Evolutionary conservation across 2,329 filamentous ascomycete genomes (phyloP), one percentile per base, ranked within the genome.

Genomic region (Neofusicoccum cordaticola): DNA sequence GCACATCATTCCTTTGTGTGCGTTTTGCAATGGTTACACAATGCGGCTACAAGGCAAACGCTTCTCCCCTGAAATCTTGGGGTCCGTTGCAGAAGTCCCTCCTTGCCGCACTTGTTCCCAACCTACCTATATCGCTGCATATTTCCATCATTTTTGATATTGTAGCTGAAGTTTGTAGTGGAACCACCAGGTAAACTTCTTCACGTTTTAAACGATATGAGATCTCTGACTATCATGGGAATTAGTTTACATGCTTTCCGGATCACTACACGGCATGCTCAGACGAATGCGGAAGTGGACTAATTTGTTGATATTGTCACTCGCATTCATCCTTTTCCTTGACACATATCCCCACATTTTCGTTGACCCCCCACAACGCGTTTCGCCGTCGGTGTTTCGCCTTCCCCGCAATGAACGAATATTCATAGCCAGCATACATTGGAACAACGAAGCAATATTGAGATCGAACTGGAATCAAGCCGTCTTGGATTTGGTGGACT

Each of bases 391-490:
- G 50, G 39, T 3, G 19, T 53, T 53, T 53, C 50, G 34, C 50
- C 50, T 39, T 39, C 50, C 39, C 19, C 15, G 17, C 17, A 15
- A 44, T 12, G 57, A 61, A 37, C n/a, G 45, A 39, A 83, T 92
- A 66, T 91, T 86, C 77, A 90, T 92, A 66, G 86, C 87, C 4
- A 86, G 85, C 66, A 86, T 89, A 72, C 88, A 90, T 71, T 90
- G 87, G 83, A 91, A 89, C 70, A 85, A 86, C 67, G 89, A 84
- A 65, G 72, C 74, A 1, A 78, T 90, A 19, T 79, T 92, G 1
- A 81, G 84, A 6, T 78, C 80, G 4, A 83, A 87, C 69, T 92
- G 89, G 89, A 87, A 83, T 67, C 75, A 81, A 5, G 86, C 86
- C 0, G 78, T 92, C 2, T 65, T 89, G 5, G 78, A 83, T 1